These are phyloP conservation scores for Zymoseptoria brevis DNA, from an alignment of 2,329 filamentous ascomycete species.

Conservation along the genomic window DNA sequence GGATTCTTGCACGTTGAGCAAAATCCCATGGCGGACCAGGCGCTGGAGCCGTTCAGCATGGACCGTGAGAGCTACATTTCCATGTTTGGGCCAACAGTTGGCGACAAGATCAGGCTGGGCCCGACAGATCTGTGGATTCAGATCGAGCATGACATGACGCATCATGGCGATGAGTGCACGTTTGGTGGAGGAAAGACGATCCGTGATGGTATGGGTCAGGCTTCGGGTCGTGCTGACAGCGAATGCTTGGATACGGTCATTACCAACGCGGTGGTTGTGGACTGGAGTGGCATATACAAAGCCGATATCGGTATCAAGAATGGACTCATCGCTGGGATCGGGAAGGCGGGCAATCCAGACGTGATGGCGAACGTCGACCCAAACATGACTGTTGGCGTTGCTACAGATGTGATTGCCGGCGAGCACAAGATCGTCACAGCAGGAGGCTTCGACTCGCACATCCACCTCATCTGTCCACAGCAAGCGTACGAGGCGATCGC, in stretches of 20 bases:
- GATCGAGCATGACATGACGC: slow-evolving; percentile 77
- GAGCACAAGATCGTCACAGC: slow-evolving; percentile 88
- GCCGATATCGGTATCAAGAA: slow-evolving; percentile 91
- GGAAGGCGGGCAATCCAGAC: slow-evolving; percentile 95
- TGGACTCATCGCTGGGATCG: slow-evolving; percentile 78
- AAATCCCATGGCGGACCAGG: slow-evolving; percentile 46
- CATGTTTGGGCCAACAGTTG: slow-evolving; percentile 91
- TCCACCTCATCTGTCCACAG: slow-evolving; percentile 93
- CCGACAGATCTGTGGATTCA: slow-evolving; percentile 82
- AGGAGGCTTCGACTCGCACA: slow-evolving; percentile 81
- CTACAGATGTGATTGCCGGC: slow-evolving; percentile 84
- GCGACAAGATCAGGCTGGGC: slow-evolving; percentile 74
- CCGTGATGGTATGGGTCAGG: slow-evolving; percentile 92
- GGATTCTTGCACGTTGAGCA: slow-evolving; percentile 74
- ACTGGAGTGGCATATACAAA: slow-evolving; percentile 91
- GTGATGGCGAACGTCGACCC: slow-evolving; percentile 81
- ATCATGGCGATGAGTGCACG: slow-evolving; percentile 86
- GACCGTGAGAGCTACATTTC: slow-evolving; percentile 68
- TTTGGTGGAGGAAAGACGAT: slow-evolving; percentile 94
- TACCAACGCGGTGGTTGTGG: slow-evolving; percentile 81
- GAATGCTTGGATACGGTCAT: slow-evolving; percentile 78
- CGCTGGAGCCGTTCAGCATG: slow-evolving; percentile 59
- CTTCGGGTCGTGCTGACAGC: slow-evolving; percentile 63
- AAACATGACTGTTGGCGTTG: slow-evolving; percentile 73
- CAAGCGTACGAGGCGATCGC: slow-evolving; percentile 77